Base-by-base conservation (phyloP, 768 basidiomycete species). In the Agrocybe chaxingu region DNA sequence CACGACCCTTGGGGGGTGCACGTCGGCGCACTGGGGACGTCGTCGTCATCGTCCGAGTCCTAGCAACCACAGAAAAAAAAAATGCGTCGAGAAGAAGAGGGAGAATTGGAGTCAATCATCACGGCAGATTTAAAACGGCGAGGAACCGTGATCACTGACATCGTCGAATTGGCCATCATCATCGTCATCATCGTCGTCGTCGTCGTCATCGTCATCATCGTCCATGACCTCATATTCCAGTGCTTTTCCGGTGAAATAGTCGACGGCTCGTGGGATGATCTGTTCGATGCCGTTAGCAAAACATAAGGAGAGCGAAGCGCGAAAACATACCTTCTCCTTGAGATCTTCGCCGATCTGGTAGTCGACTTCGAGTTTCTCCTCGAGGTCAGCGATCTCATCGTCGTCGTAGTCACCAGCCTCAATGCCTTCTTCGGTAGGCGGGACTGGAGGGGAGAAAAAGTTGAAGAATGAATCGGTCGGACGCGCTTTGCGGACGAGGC, bases 341-440 rank as follows among this genome's bases (percentile, higher is more conserved):
- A 98, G 74, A 72, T 98, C 95, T 75, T 98, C 96, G 39, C 96
- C 95, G 60, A 99, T 87, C 75, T 98, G 95, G 66, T 98, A 98
- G 70, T 99, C 96, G 54, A 93, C 76, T 76, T 98, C 96, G 45
- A 99, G 80, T 66, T 90, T 89, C 67, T 88, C 89, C 67, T 98
- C 94, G 39, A 97, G 77, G 54, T 93, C 94, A 45, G 92, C 90
- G 0, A 96, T 79, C 18, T 92, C 90, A 0, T 92, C 89, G 1
- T 87, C 87, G 0, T 90, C 90, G 13, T 89, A 72, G 2, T 93
- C 91, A 19, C 78, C 82, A 24, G 70, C 76, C 51, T 91, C 88
- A 42, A 87, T 67, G 37, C 72, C 78, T 40, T 86, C 84, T 8
- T 87, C 82, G 5, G 78, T 66, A 3, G 91, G 89, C 2, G 87